Conservation (phyloP, 345 rosid genomes). For the Camelina laxa region DNA sequence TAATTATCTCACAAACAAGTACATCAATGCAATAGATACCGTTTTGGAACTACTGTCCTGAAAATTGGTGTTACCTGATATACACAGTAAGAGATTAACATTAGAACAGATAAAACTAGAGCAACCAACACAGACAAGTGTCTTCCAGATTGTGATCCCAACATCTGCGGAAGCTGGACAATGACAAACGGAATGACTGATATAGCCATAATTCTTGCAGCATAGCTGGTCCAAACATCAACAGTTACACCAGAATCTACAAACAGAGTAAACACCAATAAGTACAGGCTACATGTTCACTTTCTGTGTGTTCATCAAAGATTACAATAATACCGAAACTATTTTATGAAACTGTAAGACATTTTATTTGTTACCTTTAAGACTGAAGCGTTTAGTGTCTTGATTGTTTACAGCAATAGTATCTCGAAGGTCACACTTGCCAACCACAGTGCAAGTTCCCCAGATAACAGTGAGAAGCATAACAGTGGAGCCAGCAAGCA, state of each 20-base stretch:
- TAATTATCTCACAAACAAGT: conserved; percentile 30
- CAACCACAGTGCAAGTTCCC: conserved; percentile 80
- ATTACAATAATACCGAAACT: background rate
- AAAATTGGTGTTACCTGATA: conserved; percentile 68
- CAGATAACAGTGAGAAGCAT: conserved; percentile 84
- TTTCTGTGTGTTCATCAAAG: background rate
- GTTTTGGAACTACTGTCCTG: background rate
- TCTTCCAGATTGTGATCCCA: conserved; percentile 74
- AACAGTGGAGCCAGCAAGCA: conserved; percentile 88
- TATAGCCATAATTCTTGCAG: conserved; percentile 82
- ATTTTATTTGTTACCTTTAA: conserved; percentile 52
- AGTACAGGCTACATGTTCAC: background rate
- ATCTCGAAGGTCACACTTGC: conserved; percentile 72
- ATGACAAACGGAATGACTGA: conserved; percentile 83
- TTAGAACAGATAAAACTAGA: conserved; percentile 53
- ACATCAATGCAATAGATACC: background rate
- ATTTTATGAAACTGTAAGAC: background rate
- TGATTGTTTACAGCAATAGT: conserved; percentile 58
- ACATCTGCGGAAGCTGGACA: conserved; percentile 80
- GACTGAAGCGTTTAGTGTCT: conserved; percentile 55
- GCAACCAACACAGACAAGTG: conserved; percentile 71
- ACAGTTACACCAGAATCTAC: conserved; percentile 76
- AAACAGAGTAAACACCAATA: conserved; percentile 11
- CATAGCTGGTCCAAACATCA: conserved; percentile 80
- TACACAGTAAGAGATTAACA: conserved; percentile 81